Conservation (phyloP, 305 asterid genomes). For the Fraxinus platypoda region DNA sequence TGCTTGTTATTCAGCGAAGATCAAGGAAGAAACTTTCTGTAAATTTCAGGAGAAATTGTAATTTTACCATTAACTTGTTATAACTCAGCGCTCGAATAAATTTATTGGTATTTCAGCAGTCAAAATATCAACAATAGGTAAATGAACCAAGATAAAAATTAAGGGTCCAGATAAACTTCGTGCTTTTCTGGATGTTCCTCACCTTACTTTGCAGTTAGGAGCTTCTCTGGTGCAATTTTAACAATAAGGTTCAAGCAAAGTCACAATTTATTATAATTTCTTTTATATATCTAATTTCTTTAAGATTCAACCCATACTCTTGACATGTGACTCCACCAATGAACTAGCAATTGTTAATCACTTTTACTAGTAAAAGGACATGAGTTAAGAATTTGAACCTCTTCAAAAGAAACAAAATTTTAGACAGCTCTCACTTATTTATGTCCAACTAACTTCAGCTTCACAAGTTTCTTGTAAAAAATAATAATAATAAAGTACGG, state of each 20-base stretch:
- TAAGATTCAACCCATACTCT: neutral
- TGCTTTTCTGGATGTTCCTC: constrained; percentile 8
- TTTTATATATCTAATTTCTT: neutral
- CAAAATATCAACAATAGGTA: neutral
- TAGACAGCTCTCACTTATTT: neutral
- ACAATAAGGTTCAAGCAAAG: neutral
- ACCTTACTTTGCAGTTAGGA: neutral
- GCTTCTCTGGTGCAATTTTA: neutral
- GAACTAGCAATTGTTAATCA: neutral
- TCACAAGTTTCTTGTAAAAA: neutral
- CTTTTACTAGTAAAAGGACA: neutral
- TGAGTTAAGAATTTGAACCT: neutral
- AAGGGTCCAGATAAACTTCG: neutral
- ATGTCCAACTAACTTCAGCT: constrained; percentile 1
- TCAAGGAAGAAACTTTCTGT: neutral
- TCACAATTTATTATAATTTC: neutral
- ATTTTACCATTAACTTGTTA: neutral
- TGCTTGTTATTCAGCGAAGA: neutral
- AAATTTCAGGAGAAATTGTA: neutral
- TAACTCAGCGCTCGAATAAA: neutral
- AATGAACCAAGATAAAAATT: neutral
- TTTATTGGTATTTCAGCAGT: neutral
- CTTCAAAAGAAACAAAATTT: constrained; percentile 1
- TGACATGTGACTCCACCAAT: neutral
- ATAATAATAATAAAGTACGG: neutral